Percentiles rank a stretch among this genome's conserved stretches.
Conservation (phyloP, 495 filamentous ascomycete genomes). For the Podospora tetraspora region DNA sequence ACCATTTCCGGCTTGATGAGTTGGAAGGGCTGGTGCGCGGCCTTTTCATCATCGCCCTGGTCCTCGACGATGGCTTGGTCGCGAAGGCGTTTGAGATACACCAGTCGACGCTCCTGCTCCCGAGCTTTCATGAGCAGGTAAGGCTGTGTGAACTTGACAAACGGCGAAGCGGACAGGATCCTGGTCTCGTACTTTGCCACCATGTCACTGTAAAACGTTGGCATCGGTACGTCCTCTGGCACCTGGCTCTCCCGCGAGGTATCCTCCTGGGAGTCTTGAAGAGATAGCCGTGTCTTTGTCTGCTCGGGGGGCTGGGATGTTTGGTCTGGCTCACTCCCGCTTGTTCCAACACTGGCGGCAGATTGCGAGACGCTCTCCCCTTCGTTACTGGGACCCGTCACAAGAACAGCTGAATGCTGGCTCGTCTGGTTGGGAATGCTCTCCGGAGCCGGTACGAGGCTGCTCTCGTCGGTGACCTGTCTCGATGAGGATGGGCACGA, state of each 20-base stretch:
- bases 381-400: conserved; percentile 25
- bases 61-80: conserved; percentile 67
- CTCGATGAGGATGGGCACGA: conserved; percentile 19
- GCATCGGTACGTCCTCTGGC: conserved; percentile 81
- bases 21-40: conserved; percentile 65
- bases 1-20: conserved; percentile 95
- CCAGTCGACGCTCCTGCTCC: conserved; percentile 78
- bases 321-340: conserved; percentile 8
- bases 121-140: conserved; percentile 88
- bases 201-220: conserved; percentile 90
- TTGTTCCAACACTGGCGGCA: not conserved
- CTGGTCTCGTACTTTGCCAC: conserved; percentile 87
- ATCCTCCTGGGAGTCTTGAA: conserved; percentile 41
- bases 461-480: conserved; percentile 24
- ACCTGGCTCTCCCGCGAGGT: conserved; percentile 51
- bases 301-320: conserved; percentile 15
- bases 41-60: conserved; percentile 52
- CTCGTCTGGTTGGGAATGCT: not conserved
- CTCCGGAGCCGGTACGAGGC: conserved; percentile 2
- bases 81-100: conserved; percentile 71
- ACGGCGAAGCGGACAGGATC: conserved; percentile 92
- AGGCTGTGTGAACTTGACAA: conserved; percentile 89
- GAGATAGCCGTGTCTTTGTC: conserved; percentile 33
- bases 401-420: conserved; percentile 15
- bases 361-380: conserved; percentile 17